Percentiles rank a stretch among this genome's conserved stretches.
These are phyloP conservation scores for Clonostachys chloroleuca DNA, from an alignment of 2,329 filamentous ascomycete species.

Conservation along the genomic window DNA sequence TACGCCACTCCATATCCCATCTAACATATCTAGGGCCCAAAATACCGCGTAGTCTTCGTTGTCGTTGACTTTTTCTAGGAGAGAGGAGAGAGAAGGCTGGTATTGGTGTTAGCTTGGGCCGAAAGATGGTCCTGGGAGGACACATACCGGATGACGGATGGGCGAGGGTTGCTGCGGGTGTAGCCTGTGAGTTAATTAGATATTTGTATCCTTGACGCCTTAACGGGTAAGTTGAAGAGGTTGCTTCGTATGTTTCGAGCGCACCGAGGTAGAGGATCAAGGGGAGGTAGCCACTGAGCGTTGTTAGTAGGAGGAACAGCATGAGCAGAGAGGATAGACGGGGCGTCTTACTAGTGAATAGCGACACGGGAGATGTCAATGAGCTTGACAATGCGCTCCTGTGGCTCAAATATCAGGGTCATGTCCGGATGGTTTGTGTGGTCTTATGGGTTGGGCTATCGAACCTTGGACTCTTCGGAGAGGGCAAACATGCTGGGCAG, in stretches of 20 bases:
- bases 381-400: conserved; percentile 98
- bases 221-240: conserved; percentile 1
- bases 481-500: conserved; percentile 55
- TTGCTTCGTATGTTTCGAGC: conserved; percentile 13
- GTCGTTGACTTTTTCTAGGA: conserved; percentile 34
- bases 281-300: conserved; percentile 81
- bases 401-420: conserved; percentile 5
- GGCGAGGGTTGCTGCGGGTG: conserved; percentile 88
- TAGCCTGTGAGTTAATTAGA: conserved; percentile 59
- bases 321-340: neutral
- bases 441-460: conserved; percentile 4
- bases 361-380: conserved; percentile 92
- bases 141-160: conserved; percentile 58
- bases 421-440: neutral
- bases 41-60: neutral
- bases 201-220: conserved; percentile 2
- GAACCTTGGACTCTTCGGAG: conserved; percentile 96
- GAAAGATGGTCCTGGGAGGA: neutral
- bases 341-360: conserved; percentile 79
- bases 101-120: conserved; percentile 12
- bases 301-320: neutral
- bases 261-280: conserved; percentile 94
- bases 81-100: conserved; percentile 60
- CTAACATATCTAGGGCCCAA: neutral
- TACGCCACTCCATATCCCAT: no score